phyloP scores from a whole-genome alignment of 2,329 filamentous ascomycete species.

The Fusarium lateritium region DNA sequence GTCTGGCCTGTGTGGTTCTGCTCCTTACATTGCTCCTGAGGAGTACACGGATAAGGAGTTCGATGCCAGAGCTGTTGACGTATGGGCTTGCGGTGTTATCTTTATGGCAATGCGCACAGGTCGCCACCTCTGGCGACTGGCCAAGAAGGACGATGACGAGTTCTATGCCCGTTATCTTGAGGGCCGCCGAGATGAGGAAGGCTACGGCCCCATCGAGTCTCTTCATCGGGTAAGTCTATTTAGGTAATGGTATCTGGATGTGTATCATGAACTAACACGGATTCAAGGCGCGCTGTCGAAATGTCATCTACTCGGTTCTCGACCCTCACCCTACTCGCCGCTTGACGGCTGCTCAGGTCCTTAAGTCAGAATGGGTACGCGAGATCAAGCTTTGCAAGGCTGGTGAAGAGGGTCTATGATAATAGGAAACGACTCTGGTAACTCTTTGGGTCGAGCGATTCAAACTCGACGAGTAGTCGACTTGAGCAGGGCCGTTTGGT shows the following conservation, averaged over 20 bases:
- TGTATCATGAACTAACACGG: slow-evolving; percentile 29
- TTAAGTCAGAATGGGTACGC: slow-evolving; percentile 98
- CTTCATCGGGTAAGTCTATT: slow-evolving; percentile 84
- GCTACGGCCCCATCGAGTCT: slow-evolving; percentile 96
- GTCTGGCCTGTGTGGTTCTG: slow-evolving; percentile 94
- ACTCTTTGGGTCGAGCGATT: slow-evolving; percentile 2
- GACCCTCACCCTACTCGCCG: slow-evolving; percentile 94
- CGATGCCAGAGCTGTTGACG: slow-evolving; percentile 95
- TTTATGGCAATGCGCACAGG: slow-evolving; percentile 99
- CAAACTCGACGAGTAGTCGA: slow-evolving; percentile 15
- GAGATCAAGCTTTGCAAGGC: slow-evolving; percentile 98
- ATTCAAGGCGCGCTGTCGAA: slow-evolving; percentile 89
- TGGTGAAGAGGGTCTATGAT: slow-evolving; percentile 91
- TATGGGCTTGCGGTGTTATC: slow-evolving; percentile 98
- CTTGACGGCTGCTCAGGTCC: slow-evolving; percentile 94
- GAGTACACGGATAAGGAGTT: slow-evolving; percentile 97
- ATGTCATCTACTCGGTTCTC: slow-evolving; percentile 98
- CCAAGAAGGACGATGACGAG: slow-evolving; percentile 96
- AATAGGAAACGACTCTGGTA: background rate
- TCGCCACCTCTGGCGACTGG: slow-evolving; percentile 95
- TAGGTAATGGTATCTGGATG: background rate
- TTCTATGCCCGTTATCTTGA: slow-evolving; percentile 96
- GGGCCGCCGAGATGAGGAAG: slow-evolving; percentile 92
- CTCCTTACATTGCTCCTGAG: slow-evolving; percentile 96
- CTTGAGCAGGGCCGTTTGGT: slow-evolving; percentile 2